phyloP scores from a whole-genome alignment of 352 stramenopile species.

The Aphanomyces cochlioides region DNA sequence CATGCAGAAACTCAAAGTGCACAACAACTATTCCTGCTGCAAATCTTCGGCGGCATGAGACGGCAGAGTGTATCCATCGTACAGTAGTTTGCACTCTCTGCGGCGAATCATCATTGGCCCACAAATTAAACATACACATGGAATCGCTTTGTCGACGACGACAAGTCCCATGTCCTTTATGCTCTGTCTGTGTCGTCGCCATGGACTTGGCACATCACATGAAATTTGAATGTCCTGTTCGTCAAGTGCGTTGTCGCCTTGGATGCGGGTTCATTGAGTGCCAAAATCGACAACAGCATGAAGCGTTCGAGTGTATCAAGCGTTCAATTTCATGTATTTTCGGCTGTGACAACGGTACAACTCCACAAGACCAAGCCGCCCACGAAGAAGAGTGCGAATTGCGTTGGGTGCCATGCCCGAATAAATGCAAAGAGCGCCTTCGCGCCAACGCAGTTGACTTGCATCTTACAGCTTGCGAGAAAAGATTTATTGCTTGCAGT shows the following conservation, averaged over 20 bases:
- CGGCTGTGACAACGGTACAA: slow-evolving; percentile 14
- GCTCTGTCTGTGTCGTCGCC: slow-evolving; percentile 34
- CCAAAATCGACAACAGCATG: slow-evolving; percentile 47
- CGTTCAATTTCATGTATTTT: slow-evolving; percentile 43
- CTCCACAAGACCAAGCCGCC: slow-evolving; percentile 13
- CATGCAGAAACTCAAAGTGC: slow-evolving; percentile 55
- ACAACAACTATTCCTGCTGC: slow-evolving; percentile 31
- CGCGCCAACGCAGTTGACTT: slow-evolving; percentile 40
- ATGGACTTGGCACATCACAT: slow-evolving; percentile 50
- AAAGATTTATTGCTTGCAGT: slow-evolving; percentile 40
- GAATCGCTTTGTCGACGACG: slow-evolving; percentile 45
- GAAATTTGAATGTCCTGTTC: slow-evolving; percentile 43
- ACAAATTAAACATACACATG: slow-evolving; percentile 48
- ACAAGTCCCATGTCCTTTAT: slow-evolving; percentile 51
- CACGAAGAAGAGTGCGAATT: slow-evolving; percentile 18
- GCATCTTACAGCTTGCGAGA: slow-evolving; percentile 42
- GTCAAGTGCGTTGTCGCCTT: slow-evolving; percentile 64
- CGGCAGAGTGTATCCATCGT: slow-evolving; percentile 47
- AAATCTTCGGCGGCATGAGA: slow-evolving; percentile 36
- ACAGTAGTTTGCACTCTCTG: slow-evolving; percentile 45
- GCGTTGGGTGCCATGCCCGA: slow-evolving; percentile 43
- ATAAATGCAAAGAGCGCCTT: slow-evolving; percentile 47
- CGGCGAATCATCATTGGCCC: slow-evolving; percentile 52
- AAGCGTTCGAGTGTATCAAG: slow-evolving; percentile 51
- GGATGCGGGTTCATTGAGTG: slow-evolving; percentile 49